Evolutionary conservation across 2,329 filamentous ascomycete species (phyloP).

Genomic region (Cryoendolithus antarcticus): DNA sequence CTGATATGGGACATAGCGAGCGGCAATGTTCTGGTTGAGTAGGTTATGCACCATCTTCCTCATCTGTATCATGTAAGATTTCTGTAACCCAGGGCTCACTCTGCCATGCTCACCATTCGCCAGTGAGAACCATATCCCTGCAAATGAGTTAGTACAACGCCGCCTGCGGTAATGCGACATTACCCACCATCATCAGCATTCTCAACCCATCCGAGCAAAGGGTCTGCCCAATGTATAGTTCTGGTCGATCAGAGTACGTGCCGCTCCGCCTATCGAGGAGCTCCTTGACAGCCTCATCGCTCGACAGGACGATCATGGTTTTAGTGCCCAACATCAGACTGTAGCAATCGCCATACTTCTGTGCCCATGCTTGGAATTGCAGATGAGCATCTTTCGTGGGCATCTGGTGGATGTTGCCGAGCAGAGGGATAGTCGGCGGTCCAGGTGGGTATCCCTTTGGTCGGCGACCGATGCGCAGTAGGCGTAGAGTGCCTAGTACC

Average conservation of each 20-base stretch:
- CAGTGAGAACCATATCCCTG: slow-evolving; percentile 14
- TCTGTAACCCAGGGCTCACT: no score
- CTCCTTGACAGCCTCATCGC: slow-evolving; percentile 34
- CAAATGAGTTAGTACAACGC: no score
- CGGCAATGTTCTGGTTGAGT: slow-evolving; percentile 33
- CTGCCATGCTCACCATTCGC: slow-evolving; percentile 19
- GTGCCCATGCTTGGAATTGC: slow-evolving; percentile 8
- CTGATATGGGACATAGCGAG: slow-evolving; percentile 40
- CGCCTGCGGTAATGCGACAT: no score
- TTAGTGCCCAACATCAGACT: slow-evolving; percentile 37
- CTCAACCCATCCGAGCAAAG: slow-evolving; percentile 5
- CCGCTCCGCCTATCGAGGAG: slow-evolving; percentile 9
- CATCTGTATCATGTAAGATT: no score
- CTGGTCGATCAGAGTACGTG: slow-evolving; percentile 9
- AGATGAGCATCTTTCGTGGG: slow-evolving; percentile 15
- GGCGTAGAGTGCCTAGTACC: no score
- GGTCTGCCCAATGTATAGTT: slow-evolving; percentile 4
- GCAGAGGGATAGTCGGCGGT: slow-evolving; percentile 26
- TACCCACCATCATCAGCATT: slow-evolving; percentile 7
- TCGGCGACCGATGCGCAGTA: not conserved
- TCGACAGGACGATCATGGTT: slow-evolving; percentile 34
- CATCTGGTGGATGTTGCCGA: slow-evolving; percentile 25
- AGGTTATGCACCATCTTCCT: slow-evolving; percentile 29
- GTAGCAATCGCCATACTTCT: slow-evolving; percentile 10
- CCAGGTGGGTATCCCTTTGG: slow-evolving; percentile 13